Evolutionary conservation across 2,329 filamentous ascomycete genomes (phyloP).

Genomic region (Microcera coccophila): DNA sequence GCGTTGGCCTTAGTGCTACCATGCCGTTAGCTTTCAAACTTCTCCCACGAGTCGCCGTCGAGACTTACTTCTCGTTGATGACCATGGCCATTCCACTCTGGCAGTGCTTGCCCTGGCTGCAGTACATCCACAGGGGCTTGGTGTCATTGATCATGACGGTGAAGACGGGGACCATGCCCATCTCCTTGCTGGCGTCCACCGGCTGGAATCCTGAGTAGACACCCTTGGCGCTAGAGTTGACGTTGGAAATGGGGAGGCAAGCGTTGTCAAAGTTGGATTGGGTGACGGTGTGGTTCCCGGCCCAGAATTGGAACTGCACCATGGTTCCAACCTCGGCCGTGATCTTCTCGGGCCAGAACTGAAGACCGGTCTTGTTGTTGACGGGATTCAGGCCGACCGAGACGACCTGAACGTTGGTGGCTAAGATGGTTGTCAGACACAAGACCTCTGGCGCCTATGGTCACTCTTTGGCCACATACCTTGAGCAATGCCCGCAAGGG

Average conservation of each 20-base stretch:
- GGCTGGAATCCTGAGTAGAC: slow-evolving; percentile 68
- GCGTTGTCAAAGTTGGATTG: slow-evolving; percentile 72
- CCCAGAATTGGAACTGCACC: slow-evolving; percentile 64
- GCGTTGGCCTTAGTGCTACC: slow-evolving; percentile 48
- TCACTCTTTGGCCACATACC: too few relatives aligned
- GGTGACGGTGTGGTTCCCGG: slow-evolving; percentile 72
- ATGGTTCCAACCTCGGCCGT: slow-evolving; percentile 59
- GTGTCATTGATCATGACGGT: slow-evolving; percentile 66
- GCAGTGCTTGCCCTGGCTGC: slow-evolving; percentile 70
- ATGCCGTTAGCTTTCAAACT: slow-evolving; percentile 4
- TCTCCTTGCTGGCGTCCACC: slow-evolving; percentile 49
- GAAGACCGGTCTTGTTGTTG: slow-evolving; percentile 48
- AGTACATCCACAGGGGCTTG: slow-evolving; percentile 76
- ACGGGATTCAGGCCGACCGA: slow-evolving; percentile 54
- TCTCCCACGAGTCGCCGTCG: not conserved
- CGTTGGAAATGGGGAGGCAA: slow-evolving; percentile 57
- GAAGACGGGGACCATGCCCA: slow-evolving; percentile 60
- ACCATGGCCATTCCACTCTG: slow-evolving; percentile 71
- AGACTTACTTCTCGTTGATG: slow-evolving; percentile 66
- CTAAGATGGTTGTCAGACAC: slow-evolving; percentile 23
- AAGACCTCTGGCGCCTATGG: too few relatives aligned
- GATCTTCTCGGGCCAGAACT: slow-evolving; percentile 64
- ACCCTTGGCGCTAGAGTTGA: slow-evolving; percentile 51
- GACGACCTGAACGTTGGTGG: slow-evolving; percentile 56
- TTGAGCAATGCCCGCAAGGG: slow-evolving; percentile 46